These are phyloP conservation scores for Huiozyma sinensis DNA, from an alignment of 805 yeast genomes.

Conservation along the genomic window DNA sequence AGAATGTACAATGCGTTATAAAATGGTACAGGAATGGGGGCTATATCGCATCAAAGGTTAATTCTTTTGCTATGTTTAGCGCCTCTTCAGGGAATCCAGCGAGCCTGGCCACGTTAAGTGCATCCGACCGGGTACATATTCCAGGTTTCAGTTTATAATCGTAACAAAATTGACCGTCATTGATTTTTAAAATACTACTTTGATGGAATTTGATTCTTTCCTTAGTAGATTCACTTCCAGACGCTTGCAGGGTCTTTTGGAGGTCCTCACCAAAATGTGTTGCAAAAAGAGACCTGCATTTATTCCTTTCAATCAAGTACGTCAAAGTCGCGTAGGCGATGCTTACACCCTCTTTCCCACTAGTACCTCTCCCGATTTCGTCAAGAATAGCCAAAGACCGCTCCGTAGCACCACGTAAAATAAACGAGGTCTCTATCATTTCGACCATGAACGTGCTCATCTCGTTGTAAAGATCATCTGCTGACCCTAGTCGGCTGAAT, in stretches of 20 bases:
- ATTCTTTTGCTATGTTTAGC: constrained; percentile 36
- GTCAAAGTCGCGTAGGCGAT: constrained; percentile 69
- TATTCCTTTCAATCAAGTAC: constrained; percentile 41
- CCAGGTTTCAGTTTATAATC: constrained; percentile 57
- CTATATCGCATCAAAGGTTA: not conserved
- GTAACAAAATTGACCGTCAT: constrained; percentile 17
- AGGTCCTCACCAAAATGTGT: constrained; percentile 69
- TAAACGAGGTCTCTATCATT: constrained; percentile 73
- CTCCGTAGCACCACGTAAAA: constrained; percentile 52
- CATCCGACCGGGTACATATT: constrained; percentile 65
- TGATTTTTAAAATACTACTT: constrained; percentile 19
- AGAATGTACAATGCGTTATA: too few species aligned
- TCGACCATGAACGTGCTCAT: constrained; percentile 91
- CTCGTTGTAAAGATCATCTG: constrained; percentile 68
- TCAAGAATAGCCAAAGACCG: constrained; percentile 70
- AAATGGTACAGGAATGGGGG: too few species aligned
- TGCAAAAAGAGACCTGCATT: constrained; percentile 74
- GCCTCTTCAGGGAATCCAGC: constrained; percentile 71
- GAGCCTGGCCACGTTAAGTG: constrained; percentile 60
- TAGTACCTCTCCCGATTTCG: constrained; percentile 86
- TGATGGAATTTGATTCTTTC: constrained; percentile 13
- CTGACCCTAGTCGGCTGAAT: constrained; percentile 74
- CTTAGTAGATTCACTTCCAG: constrained; percentile 18
- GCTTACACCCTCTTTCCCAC: constrained; percentile 74
- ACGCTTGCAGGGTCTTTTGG: constrained; percentile 28